Evolutionary conservation across 2,329 filamentous ascomycete species (phyloP).

Genomic region (Ophiocordyceps robertsii): DNA sequence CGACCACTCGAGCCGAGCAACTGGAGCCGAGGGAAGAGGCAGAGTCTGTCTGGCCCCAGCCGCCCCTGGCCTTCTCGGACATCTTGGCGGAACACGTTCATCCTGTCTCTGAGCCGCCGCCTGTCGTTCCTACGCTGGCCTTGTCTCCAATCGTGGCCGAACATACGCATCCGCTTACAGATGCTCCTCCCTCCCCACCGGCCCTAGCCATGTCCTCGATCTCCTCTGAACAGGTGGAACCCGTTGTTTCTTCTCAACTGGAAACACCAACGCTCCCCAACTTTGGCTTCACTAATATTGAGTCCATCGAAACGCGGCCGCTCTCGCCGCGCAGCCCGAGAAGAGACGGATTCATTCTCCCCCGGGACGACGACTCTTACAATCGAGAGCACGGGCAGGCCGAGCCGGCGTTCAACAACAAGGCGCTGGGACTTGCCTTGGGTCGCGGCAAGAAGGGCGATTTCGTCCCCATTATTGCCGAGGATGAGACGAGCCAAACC

Average conservation of each 20-base stretch:
- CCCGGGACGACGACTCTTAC: slow-evolving; percentile 26
- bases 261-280: slow-evolving; percentile 11
- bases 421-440: slow-evolving; percentile 28
- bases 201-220: slow-evolving; percentile 23
- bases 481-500: slow-evolving; percentile 50
- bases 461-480: slow-evolving; percentile 39
- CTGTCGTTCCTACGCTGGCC: slow-evolving; percentile 10
- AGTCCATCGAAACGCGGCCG: slow-evolving; percentile 32
- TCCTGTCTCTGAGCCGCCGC: slow-evolving; percentile 15
- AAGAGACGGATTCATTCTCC: slow-evolving; percentile 43
- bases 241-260: slow-evolving; percentile 18
- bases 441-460: slow-evolving; percentile 29
- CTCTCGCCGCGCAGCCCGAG: slow-evolving; percentile 35
- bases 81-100: slow-evolving; percentile 23
- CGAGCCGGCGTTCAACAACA: slow-evolving; percentile 24
- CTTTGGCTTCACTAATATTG: slow-evolving; percentile 30
- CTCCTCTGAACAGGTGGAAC: slow-evolving; percentile 21
- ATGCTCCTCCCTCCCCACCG: slow-evolving; percentile 10
- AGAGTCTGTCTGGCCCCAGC: slow-evolving; percentile 5
- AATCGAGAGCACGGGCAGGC: slow-evolving; percentile 18
- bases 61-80: slow-evolving; percentile 18
- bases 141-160: slow-evolving; percentile 19
- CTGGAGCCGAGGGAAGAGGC: slow-evolving; percentile 22
- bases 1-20: slow-evolving; percentile 14
- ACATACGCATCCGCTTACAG: slow-evolving; percentile 12